These are phyloP conservation scores for Sporothrix pallida DNA, from an alignment of 2,329 filamentous ascomycete species.

Conservation along the genomic window DNA sequence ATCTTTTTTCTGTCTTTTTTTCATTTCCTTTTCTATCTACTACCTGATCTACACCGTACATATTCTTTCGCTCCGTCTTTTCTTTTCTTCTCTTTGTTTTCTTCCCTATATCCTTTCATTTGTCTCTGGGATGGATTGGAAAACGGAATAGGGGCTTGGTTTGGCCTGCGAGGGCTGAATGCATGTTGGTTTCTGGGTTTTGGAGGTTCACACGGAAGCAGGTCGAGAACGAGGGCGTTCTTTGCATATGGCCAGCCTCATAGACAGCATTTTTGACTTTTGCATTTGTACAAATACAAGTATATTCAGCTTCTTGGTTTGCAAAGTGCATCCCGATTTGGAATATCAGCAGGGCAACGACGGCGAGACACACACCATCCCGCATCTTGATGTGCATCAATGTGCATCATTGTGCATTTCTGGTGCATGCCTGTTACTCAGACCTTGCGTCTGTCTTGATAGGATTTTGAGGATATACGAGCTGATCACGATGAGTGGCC, in stretches of 20 bases:
- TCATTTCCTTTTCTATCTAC: background rate
- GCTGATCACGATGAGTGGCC: constrained; percentile 2
- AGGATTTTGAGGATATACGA: background rate
- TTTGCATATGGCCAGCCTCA: background rate
- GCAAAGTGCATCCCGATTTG: background rate
- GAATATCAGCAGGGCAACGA: background rate
- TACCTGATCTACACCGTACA: constrained; percentile 1
- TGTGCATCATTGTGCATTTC: background rate
- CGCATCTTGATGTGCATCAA: background rate
- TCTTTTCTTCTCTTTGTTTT: background rate
- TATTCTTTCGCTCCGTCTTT: background rate
- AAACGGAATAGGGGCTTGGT: background rate
- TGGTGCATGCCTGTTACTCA: background rate
- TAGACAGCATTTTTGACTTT: background rate
- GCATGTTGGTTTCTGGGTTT: constrained; percentile 19
- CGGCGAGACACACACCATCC: background rate
- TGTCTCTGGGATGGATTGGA: background rate
- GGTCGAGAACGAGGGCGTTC: background rate
- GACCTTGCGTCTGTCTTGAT: background rate
- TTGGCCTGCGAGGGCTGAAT: constrained; percentile 13
- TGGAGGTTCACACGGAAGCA: background rate
- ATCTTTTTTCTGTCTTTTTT: background rate
- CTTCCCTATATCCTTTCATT: background rate
- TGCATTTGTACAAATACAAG: background rate
- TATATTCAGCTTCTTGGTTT: background rate